These are phyloP conservation scores for Corchorus olitorius DNA, from an alignment of 345 rosid species.

Conservation along the genomic window DNA sequence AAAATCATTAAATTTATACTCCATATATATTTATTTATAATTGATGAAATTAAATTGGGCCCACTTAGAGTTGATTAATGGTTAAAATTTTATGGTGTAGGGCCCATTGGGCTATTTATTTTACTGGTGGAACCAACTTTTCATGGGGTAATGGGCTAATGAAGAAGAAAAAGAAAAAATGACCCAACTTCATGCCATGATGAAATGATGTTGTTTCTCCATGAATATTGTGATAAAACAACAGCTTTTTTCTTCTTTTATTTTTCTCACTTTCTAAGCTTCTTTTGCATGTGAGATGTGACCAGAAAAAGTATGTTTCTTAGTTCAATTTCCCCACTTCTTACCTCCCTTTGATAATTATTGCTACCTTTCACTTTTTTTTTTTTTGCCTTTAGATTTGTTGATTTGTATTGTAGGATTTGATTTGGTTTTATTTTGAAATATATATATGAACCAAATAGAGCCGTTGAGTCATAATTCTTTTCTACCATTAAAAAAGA, in stretches of 20 bases:
- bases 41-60: too few species aligned
- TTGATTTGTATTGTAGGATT: not conserved
- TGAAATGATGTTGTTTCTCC: slow-evolving; percentile 33
- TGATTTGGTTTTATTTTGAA: slow-evolving; percentile 22
- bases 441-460: slow-evolving; percentile 13
- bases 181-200: slow-evolving; percentile 23
- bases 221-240: slow-evolving; percentile 31
- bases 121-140: slow-evolving; percentile 19
- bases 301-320: not conserved
- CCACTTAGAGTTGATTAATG: not conserved
- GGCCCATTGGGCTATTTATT: slow-evolving; percentile 1
- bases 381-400: not conserved
- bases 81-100: slow-evolving; percentile 3
- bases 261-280: slow-evolving; percentile 26
- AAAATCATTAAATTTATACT: too few species aligned
- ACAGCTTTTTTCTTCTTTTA: slow-evolving; percentile 16
- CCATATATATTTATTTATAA: too few species aligned
- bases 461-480: not conserved
- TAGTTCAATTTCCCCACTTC: slow-evolving; percentile 2
- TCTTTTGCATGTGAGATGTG: slow-evolving; percentile 44
- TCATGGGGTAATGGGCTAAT: slow-evolving; percentile 4
- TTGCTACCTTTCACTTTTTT: not conserved
- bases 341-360: slow-evolving; percentile 14
- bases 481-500: not conserved
- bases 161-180: not conserved